phyloP scores from a whole-genome alignment of 805 yeast genomes.

The Kazachstania viticola region DNA sequence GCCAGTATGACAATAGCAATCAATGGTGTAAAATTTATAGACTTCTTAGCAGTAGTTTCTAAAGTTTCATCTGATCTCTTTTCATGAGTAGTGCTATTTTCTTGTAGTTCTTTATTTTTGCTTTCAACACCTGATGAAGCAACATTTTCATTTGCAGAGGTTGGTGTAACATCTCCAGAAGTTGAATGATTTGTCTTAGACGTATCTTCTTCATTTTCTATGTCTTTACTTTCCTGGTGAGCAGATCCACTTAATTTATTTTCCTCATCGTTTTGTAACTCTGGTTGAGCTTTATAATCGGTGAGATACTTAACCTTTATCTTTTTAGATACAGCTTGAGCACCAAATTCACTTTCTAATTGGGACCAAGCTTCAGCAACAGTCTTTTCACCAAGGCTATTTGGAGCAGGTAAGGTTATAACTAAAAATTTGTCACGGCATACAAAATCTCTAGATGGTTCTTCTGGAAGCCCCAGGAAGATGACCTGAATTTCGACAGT shows the following conservation, averaged over 20 bases:
- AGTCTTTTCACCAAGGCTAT: conserved; percentile 39
- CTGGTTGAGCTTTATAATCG: conserved; percentile 4
- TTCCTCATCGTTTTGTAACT: conserved; percentile 1
- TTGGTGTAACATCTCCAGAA: too few relatives aligned
- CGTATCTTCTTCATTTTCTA: conserved; percentile 1
- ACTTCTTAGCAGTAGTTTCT: too few relatives aligned
- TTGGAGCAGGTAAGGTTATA: conserved; percentile 70
- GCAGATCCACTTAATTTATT: background rate
- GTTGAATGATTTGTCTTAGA: too few relatives aligned
- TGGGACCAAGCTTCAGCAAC: conserved; percentile 69
- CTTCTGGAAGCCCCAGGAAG: conserved; percentile 70
- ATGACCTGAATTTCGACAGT: conserved; percentile 66
- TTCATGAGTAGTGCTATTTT: too few relatives aligned
- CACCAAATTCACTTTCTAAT: conserved; percentile 48
- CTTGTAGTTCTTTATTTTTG: too few relatives aligned
- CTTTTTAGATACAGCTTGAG: conserved; percentile 49
- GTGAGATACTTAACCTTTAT: conserved; percentile 45
- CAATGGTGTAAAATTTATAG: background rate
- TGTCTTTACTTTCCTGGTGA: conserved; percentile 10
- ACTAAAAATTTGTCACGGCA: conserved; percentile 90
- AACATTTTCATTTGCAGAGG: too few relatives aligned
- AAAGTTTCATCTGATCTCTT: too few relatives aligned
- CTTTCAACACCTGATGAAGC: too few relatives aligned
- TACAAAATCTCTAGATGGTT: conserved; percentile 60
- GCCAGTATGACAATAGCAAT: background rate